Percentiles rank a stretch among this genome's conserved stretches.
These are phyloP conservation scores for Coemansia sp. DNA, from an alignment of 192 early-diverging fungal species.

Conservation along the genomic window DNA sequence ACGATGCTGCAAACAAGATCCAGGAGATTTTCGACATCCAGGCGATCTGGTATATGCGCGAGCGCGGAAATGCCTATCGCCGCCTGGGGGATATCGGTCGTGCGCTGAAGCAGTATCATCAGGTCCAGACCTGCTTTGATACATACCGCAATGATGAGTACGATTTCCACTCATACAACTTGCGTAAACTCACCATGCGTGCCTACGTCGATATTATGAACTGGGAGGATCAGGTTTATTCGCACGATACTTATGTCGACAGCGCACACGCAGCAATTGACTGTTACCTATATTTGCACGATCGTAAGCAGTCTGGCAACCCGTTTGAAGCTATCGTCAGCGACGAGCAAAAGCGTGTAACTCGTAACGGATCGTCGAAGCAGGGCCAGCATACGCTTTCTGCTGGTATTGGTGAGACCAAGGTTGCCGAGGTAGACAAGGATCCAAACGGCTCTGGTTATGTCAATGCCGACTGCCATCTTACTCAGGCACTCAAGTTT, in stretches of 20 bases:
- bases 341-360: slow-evolving; percentile 36
- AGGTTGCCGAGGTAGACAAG: slow-evolving; percentile 48
- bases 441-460: slow-evolving; percentile 40
- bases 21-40: slow-evolving; percentile 89
- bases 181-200: slow-evolving; percentile 85
- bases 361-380: slow-evolving; percentile 56
- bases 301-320: slow-evolving; percentile 44
- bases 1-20: slow-evolving; percentile 63
- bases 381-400: slow-evolving; percentile 51
- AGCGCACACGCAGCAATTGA: slow-evolving; percentile 74
- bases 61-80: slow-evolving; percentile 69
- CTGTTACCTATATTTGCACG: slow-evolving; percentile 52
- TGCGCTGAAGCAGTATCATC: slow-evolving; percentile 87
- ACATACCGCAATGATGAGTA: slow-evolving; percentile 91
- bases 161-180: slow-evolving; percentile 93
- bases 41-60: slow-evolving; percentile 85
- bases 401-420: slow-evolving; percentile 51
- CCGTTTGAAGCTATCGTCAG: slow-evolving; percentile 33
- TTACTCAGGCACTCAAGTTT: slow-evolving; percentile 76
- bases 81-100: slow-evolving; percentile 67
- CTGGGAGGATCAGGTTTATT: slow-evolving; percentile 74
- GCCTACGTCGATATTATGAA: slow-evolving; percentile 80
- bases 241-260: slow-evolving; percentile 67
- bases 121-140: slow-evolving; percentile 75
- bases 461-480: slow-evolving; percentile 60